These are phyloP conservation scores for Drosera spatulata DNA, from an alignment of 179 eudicot genomes.

Conservation along the genomic window DNA sequence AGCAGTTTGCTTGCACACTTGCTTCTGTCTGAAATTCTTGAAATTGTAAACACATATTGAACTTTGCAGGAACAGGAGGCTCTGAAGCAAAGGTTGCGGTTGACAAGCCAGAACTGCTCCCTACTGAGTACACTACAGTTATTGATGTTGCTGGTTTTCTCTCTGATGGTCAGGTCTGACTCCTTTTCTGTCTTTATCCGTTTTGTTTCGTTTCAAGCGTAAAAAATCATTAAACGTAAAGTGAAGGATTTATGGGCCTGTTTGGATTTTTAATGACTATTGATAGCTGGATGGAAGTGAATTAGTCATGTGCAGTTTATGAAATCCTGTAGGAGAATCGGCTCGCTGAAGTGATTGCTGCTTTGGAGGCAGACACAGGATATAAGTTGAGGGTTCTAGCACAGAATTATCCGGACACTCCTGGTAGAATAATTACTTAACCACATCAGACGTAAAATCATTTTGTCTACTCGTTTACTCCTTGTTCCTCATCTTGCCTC, in stretches of 20 bases:
- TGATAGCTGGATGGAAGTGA: too few species aligned
- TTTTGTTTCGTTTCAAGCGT: too few species aligned
- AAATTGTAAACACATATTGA: slow-evolving; percentile 7
- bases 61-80: slow-evolving; percentile 51
- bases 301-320: neutral
- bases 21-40: slow-evolving; percentile 12
- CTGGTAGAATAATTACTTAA: slow-evolving; percentile 36
- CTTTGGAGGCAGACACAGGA: slow-evolving; percentile 80
- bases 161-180: slow-evolving; percentile 77
- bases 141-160: slow-evolving; percentile 97
- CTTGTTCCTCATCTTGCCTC: too few species aligned
- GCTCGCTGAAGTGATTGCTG: slow-evolving; percentile 53
- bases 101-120: slow-evolving; percentile 94
- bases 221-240: too few species aligned
- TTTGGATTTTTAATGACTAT: too few species aligned
- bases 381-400: slow-evolving; percentile 83
- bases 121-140: slow-evolving; percentile 64
- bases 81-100: slow-evolving; percentile 75
- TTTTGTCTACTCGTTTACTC: neutral
- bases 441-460: neutral
- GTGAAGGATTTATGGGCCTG: too few species aligned
- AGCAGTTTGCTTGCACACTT: slow-evolving; percentile 8
- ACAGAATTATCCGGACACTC: slow-evolving; percentile 95
- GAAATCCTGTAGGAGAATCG: slow-evolving; percentile 49
- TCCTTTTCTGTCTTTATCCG: neutral